Percentiles rank a stretch among this genome's conserved stretches.
Evolutionary conservation across 78 protist species (phyloP).

Genomic region (Dictyostelium citrinum): DNA sequence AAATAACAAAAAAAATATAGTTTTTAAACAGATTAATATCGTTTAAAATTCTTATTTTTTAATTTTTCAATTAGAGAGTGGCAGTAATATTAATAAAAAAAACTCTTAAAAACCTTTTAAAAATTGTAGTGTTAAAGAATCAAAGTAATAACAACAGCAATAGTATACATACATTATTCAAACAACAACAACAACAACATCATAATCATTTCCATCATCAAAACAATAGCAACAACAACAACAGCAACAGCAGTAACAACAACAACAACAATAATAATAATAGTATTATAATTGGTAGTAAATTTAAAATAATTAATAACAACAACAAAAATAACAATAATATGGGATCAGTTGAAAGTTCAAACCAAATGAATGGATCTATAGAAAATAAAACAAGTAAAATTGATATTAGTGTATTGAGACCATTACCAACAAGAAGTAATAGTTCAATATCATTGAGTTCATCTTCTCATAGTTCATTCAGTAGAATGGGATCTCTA

Average conservation of each 20-base stretch:
- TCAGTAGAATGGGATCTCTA: conserved; percentile 43
- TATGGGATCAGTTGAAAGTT: conserved; percentile 17
- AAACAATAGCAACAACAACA: not conserved
- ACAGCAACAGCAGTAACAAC: not conserved
- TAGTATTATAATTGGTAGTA: not conserved
- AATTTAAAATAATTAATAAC: not conserved
- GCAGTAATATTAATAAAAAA: not conserved
- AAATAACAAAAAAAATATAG: not conserved
- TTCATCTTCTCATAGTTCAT: conserved; percentile 14
- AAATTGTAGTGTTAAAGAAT: not conserved
- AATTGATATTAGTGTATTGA: not conserved
- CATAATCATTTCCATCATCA: too few relatives aligned
- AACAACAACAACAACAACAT: not conserved
- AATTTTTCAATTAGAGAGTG: not conserved
- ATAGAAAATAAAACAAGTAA: not conserved
- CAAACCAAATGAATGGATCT: not conserved
- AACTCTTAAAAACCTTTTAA: not conserved
- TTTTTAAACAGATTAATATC: not conserved
- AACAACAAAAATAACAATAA: not conserved
- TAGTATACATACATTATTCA: not conserved
- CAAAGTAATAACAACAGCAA: not conserved
- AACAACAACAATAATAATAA: not conserved
- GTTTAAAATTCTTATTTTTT: not conserved
- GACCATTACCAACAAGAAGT: conserved; percentile 33
- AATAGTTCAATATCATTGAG: conserved; percentile 8